These are phyloP conservation scores for Erucastrum elatum DNA, from an alignment of 345 rosid genomes.

Conservation along the genomic window DNA sequence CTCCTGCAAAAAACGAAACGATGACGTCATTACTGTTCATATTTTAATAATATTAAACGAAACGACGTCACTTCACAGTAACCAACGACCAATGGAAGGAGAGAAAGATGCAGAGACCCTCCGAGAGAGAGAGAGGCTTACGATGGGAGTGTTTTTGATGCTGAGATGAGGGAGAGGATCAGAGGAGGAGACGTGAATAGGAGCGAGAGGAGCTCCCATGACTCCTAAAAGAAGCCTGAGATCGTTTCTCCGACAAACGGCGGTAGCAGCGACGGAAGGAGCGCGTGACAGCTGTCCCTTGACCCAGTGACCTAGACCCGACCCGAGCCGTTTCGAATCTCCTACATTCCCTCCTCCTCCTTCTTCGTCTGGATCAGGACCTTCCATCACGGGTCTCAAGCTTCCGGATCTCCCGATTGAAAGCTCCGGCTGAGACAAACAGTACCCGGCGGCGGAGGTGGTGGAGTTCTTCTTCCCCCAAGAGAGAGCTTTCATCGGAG, in stretches of 20 bases:
- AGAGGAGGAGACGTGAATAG: slow-evolving; percentile 62
- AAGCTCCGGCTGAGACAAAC: slow-evolving; percentile 49
- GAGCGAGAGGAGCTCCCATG: slow-evolving; percentile 92
- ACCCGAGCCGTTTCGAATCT: slow-evolving; percentile 61
- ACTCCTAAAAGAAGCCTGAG: slow-evolving; percentile 81
- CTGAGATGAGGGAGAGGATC: slow-evolving; percentile 87
- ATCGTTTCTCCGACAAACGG: slow-evolving; percentile 60
- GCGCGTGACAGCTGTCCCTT: slow-evolving; percentile 71
- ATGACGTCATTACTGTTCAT: neutral
- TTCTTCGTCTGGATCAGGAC: slow-evolving; percentile 79
- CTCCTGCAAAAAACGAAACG: slow-evolving; percentile 48
- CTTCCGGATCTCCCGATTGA: slow-evolving; percentile 74
- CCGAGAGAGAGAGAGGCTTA: slow-evolving; percentile 36
- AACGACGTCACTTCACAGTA: too few relatives aligned
- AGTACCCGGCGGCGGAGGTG: slow-evolving; percentile 17
- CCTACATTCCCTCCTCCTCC: slow-evolving; percentile 46
- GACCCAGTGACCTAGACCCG: slow-evolving; percentile 86
- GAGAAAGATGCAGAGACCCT: neutral
- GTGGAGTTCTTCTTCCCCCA: slow-evolving; percentile 48
- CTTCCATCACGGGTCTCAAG: slow-evolving; percentile 80
- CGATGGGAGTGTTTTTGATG: slow-evolving; percentile 90
- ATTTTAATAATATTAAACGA: too few relatives aligned
- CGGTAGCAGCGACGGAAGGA: slow-evolving; percentile 51
- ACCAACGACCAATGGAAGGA: too few relatives aligned
- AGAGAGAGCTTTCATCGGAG: slow-evolving; percentile 54